Conservation (phyloP, 306 rosid genomes). For the Quillaja saponaria region DNA sequence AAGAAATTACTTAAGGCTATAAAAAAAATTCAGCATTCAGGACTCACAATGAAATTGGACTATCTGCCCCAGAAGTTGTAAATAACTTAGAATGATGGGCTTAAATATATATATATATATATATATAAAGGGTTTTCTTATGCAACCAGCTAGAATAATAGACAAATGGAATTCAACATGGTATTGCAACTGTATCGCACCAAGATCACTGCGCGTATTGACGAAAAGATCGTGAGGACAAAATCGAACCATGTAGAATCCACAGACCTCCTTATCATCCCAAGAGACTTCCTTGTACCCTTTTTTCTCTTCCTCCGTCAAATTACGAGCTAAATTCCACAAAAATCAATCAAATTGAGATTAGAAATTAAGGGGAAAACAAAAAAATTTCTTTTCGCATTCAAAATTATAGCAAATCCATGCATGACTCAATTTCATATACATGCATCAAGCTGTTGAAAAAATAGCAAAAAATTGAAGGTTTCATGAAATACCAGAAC, state of each 20-base stretch:
- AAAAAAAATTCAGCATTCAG: no score
- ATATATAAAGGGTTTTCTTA: no score
- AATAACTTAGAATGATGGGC: no score
- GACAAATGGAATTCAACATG: no score
- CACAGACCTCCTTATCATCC: conserved; percentile 95
- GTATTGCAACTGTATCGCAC: conserved; percentile 36
- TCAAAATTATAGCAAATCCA: background rate
- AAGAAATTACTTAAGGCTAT: no score
- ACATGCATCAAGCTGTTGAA: no score
- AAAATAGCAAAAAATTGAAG: background rate
- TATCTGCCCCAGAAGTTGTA: no score
- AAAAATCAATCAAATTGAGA: conserved; percentile 8
- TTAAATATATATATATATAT: no score
- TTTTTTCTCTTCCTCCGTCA: conserved; percentile 91
- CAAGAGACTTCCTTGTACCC: conserved; percentile 82
- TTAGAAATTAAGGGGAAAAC: background rate
- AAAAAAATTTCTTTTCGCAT: background rate
- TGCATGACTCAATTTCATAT: background rate
- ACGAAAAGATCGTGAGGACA: conserved; percentile 98
- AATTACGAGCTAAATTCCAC: conserved; percentile 66
- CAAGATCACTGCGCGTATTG: conserved; percentile 95
- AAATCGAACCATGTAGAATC: conserved; percentile 92
- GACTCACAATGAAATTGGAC: no score
- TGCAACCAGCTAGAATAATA: no score
- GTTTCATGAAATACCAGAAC: conserved; percentile 56